Evolutionary conservation across 495 filamentous ascomycete genomes (phyloP), one percentile per base, ranked within the genome.

Genomic region (Aspergillus bridgeri): DNA sequence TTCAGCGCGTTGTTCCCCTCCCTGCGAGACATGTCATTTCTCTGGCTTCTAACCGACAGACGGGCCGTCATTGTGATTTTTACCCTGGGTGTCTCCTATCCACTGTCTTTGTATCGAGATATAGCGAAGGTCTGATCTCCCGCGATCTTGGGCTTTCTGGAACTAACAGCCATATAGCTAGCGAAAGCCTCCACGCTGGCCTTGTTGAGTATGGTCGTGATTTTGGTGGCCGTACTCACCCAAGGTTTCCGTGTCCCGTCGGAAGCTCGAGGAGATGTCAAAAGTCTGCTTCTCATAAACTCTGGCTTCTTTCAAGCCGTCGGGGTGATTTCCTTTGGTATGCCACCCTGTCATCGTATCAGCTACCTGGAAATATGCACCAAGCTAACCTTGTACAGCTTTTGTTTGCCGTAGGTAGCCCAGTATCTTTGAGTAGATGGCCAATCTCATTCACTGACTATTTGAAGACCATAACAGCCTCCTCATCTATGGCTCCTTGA

Each of bases 261-360:
- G 23, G 87, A 91, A 48, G 78, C 81, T 6, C 81, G 85, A 58
- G 95, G 94, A 17, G 75, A 80, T 27, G 80, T 96, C 49, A 82
- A 79, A 54, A 82, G 71, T 47, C 76, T 83, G 13, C 69, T 96
- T 48, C 80, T 87, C 3, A 76, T 97, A 61, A 91, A 93, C 64
- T 79, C 81, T 53, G 95, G 92, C 25, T 85, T 98, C 48, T 95
- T 97, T 63, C 91, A 96, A 70, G 93, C 94, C 17, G 89, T 98
- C 60, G 94, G 95, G 20, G 93, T 98, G 42, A 98, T 98, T 62
- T 96, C 93, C 3, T 98, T 98, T 76, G 91, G 89, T 92, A 80
- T 46, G 83, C 60, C 13, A 18, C 21, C 3, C 25, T 48, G 11
- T 20, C 22, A 51, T 9, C 42, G 20, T 20, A 54, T 22, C 18